Conservation (phyloP, 306 rosid genomes). For the Alnus rubra region DNA sequence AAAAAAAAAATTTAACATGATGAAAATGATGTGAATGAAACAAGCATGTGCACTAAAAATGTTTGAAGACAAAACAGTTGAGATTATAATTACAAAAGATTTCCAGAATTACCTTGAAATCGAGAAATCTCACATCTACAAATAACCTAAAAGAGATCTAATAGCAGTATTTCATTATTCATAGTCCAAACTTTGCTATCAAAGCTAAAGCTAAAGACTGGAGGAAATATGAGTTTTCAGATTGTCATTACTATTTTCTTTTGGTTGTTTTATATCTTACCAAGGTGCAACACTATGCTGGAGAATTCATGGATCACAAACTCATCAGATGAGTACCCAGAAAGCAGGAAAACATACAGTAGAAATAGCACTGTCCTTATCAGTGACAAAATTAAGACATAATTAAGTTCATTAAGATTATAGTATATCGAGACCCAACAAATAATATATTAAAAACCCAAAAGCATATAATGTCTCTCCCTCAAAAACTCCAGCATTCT, state of each 20-base stretch:
- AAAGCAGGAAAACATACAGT: neutral
- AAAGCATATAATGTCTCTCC: neutral
- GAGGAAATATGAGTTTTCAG: neutral
- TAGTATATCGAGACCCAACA: neutral
- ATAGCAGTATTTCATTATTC: neutral
- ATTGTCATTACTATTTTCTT: neutral
- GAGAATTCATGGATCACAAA: neutral
- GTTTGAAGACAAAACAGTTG: neutral
- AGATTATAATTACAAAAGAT: neutral
- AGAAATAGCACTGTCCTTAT: neutral
- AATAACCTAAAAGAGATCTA: neutral
- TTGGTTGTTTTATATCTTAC: neutral
- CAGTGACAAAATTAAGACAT: neutral
- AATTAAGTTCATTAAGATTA: neutral
- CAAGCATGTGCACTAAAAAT: too few species aligned
- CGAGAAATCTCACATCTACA: neutral
- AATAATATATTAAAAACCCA: neutral
- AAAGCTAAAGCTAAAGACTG: neutral
- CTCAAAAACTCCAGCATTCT: too few species aligned
- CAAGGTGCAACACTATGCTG: neutral
- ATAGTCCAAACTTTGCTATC: neutral
- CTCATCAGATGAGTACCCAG: neutral
- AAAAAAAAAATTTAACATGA: neutral
- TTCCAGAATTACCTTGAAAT: neutral
- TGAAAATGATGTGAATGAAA: neutral